A percentile compares a stretch with the other conserved stretches of the same genome.
Evolutionary conservation across 163 green algal species (phyloP).

Genomic region (Scenedesmus sp.): DNA sequence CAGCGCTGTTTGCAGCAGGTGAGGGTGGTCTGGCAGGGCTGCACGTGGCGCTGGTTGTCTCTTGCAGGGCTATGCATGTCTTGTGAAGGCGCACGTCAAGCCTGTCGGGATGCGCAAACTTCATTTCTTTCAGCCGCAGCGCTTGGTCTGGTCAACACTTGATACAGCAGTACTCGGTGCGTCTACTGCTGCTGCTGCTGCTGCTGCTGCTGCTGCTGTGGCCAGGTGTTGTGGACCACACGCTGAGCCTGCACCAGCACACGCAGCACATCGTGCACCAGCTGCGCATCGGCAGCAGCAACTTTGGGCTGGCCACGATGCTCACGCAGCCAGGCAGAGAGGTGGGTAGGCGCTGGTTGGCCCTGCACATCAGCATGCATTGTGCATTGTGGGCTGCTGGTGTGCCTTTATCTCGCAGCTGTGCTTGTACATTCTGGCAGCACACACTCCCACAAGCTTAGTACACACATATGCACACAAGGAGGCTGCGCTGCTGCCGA

Average conservation of each 20-base stretch:
- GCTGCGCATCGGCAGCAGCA: neutral
- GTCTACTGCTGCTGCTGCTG: no score
- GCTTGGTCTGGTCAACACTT: neutral
- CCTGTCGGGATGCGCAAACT: neutral
- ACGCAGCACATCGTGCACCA: slow-evolving; percentile 41
- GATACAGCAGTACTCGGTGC: no score
- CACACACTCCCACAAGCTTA: neutral
- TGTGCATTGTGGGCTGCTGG: neutral
- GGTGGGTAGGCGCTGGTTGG: neutral
- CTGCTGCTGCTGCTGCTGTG: neutral
- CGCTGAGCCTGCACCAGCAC: slow-evolving; percentile 30
- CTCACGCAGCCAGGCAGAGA: neutral
- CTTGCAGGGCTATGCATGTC: neutral
- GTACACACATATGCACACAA: neutral
- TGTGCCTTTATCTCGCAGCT: no score
- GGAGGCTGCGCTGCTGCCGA: neutral
- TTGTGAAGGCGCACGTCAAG: neutral
- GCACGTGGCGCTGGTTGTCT: neutral
- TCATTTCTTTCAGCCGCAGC: neutral
- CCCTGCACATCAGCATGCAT: neutral
- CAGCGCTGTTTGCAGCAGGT: slow-evolving; percentile 44
- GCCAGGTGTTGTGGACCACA: slow-evolving; percentile 30
- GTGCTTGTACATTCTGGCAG: neutral
- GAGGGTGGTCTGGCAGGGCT: neutral
- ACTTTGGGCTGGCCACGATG: slow-evolving; percentile 22